Evolutionary conservation across 1,139 yeast species (phyloP).

Genomic region (Scheffersomyces stambukii): DNA sequence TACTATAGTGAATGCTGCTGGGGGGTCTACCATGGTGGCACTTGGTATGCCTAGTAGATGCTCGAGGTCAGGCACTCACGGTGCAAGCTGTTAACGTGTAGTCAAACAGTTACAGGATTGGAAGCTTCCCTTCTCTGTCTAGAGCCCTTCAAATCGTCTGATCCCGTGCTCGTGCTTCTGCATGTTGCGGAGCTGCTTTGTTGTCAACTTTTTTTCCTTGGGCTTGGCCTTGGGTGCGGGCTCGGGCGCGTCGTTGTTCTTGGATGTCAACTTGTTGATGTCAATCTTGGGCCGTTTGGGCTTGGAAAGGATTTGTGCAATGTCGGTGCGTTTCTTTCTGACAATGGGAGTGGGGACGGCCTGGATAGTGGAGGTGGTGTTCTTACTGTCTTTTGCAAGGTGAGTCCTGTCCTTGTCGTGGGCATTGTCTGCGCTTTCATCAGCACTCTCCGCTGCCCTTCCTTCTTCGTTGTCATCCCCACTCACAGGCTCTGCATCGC

Average conservation of each 20-base stretch:
- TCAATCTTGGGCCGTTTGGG: conserved; percentile 9
- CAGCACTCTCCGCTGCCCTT: conserved; percentile 11
- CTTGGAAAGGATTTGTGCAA: conserved; percentile 15
- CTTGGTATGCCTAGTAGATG: no score
- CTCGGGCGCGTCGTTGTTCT: not conserved
- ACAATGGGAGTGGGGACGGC: conserved; percentile 10
- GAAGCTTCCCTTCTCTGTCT: conserved; percentile 6
- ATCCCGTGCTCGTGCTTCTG: conserved; percentile 66
- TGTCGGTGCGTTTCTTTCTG: conserved; percentile 16
- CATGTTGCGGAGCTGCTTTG: conserved; percentile 45
- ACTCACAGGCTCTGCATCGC: no score
- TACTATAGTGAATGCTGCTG: no score
- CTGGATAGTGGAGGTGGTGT: no score
- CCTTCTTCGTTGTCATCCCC: conserved; percentile 8
- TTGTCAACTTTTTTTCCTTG: conserved; percentile 32
- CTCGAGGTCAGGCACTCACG: not conserved
- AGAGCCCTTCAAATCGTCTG: conserved; percentile 60
- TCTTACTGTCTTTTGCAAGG: conserved; percentile 4
- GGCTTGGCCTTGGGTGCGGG: conserved; percentile 15
- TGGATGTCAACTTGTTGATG: conserved; percentile 10
- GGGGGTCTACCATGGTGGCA: no score
- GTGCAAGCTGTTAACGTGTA: not conserved
- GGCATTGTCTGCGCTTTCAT: conserved; percentile 15
- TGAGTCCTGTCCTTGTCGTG: conserved; percentile 12
- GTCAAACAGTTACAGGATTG: not conserved